Evolutionary conservation across 495 filamentous ascomycete species (phyloP), one percentile per base, ranked within the genome.

Genomic region (Lophium mytilinum): DNA sequence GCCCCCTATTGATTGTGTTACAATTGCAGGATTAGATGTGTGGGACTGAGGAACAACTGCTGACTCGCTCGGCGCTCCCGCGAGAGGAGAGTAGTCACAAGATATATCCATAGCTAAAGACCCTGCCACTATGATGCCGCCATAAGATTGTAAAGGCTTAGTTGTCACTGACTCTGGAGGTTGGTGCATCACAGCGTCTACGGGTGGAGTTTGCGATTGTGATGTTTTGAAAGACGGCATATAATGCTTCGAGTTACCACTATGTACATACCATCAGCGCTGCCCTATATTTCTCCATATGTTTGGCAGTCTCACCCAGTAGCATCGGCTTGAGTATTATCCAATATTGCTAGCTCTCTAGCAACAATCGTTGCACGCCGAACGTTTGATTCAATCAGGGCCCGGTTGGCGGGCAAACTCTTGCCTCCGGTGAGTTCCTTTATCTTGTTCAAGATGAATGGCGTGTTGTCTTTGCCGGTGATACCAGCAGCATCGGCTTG

Each of bases 61-160:
- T 14, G 66, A 58, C 12, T 61, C 37, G 1, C 63, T 58, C 11
- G 46, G 64, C 41, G 61, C 60, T 39, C 67, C 66, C 18, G 55
- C 50, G 39, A 72, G 64, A 37, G 81, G 78, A 15, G 77, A 71
- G 63, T 81, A 90, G 69, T 96, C 85, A 69, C 93, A 96, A 60
- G 84, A 84, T 17, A 92, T 70, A 69, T 98, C 93, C 37, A 96
- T 78, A 14, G 91, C 92, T 11, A 98, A 77, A 9, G 89, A 89
- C 37, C 93, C 93, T 39, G 90, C 89, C 37, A 96, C 89, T 19
- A 96, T 67, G n/a, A 96, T 75, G 57, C 90, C 84, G 35, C 9
- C 24, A 2, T 30, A 42, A 2, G 15, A n/a, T n/a, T 12, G 11
- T 15, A 8, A 17, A 39, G 21, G 1, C 15, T 15, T 34, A 11